phyloP scores from a whole-genome alignment of 306 rosid genomes.

The Rosa rugosa region DNA sequence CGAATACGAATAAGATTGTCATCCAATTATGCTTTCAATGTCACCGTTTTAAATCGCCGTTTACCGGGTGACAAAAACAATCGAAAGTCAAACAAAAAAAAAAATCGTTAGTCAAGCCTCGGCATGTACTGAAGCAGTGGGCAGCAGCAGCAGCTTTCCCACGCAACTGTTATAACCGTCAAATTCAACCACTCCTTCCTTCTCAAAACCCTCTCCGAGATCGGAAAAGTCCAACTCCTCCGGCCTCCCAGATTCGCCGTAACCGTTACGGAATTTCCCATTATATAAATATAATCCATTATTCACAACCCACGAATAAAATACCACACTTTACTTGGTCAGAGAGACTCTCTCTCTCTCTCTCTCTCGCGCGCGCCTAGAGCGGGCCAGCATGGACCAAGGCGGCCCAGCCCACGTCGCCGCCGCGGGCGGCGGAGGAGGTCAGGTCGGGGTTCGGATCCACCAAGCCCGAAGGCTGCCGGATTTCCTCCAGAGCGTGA shows the following conservation, averaged over 20 bases:
- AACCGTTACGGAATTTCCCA: neutral
- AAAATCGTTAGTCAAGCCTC: neutral
- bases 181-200: neutral
- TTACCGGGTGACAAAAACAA: too few relatives aligned
- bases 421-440: conserved; percentile 23
- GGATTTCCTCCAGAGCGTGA: conserved; percentile 73
- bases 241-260: neutral
- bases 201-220: neutral
- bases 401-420: conserved; percentile 35
- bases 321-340: neutral
- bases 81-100: too few relatives aligned
- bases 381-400: conserved; percentile 36
- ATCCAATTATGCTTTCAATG: too few relatives aligned
- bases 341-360: too few relatives aligned
- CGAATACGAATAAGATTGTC: too few relatives aligned
- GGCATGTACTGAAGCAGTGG: neutral
- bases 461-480: conserved; percentile 55
- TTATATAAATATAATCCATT: neutral
- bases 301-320: neutral
- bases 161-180: conserved; percentile 8
- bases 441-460: conserved; percentile 48
- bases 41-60: too few relatives aligned
- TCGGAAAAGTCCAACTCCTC: neutral
- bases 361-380: neutral
- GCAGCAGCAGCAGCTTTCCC: neutral